These are phyloP conservation scores for Rutstroemia sp. DNA, from an alignment of 2,329 filamentous ascomycete species.

Conservation along the genomic window DNA sequence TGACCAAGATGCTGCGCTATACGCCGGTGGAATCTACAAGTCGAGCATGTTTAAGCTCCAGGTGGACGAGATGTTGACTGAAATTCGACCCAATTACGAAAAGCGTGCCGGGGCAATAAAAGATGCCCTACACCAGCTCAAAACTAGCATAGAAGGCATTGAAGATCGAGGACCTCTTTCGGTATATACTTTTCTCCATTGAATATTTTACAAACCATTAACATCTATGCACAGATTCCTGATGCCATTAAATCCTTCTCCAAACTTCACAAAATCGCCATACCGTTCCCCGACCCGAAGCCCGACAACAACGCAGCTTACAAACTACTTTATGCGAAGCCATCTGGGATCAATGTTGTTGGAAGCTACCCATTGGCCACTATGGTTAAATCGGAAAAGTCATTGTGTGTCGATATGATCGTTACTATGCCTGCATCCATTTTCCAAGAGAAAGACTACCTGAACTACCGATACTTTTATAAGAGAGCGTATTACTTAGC, in stretches of 20 bases:
- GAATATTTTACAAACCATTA: background rate
- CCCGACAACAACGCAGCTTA: slow-evolving; percentile 72
- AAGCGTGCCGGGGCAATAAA: slow-evolving; percentile 47
- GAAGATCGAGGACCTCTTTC: slow-evolving; percentile 41
- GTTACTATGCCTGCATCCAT: slow-evolving; percentile 74
- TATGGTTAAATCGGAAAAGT: slow-evolving; percentile 55
- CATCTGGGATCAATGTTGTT: slow-evolving; percentile 74
- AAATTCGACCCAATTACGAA: slow-evolving; percentile 50
- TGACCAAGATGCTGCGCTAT: slow-evolving; percentile 32
- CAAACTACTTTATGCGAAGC: slow-evolving; percentile 70
- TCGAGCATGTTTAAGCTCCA: slow-evolving; percentile 62
- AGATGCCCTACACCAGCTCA: slow-evolving; percentile 45
- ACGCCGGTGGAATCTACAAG: slow-evolving; percentile 43
- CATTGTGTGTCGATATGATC: slow-evolving; percentile 68
- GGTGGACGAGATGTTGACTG: slow-evolving; percentile 53
- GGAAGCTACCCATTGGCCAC: slow-evolving; percentile 79
- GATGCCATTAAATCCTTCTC: slow-evolving; percentile 63
- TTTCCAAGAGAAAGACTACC: slow-evolving; percentile 91
- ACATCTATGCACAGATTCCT: slow-evolving; percentile 43
- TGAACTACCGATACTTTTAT: slow-evolving; percentile 90
- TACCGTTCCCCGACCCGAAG: slow-evolving; percentile 79
- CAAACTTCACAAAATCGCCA: slow-evolving; percentile 57
- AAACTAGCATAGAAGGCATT: slow-evolving; percentile 48
- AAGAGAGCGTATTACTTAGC: slow-evolving; percentile 89
- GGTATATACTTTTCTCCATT: slow-evolving; percentile 24